These are phyloP conservation scores for Decorospora gaudefroyi DNA, from an alignment of 2,329 filamentous ascomycete species.

Conservation along the genomic window DNA sequence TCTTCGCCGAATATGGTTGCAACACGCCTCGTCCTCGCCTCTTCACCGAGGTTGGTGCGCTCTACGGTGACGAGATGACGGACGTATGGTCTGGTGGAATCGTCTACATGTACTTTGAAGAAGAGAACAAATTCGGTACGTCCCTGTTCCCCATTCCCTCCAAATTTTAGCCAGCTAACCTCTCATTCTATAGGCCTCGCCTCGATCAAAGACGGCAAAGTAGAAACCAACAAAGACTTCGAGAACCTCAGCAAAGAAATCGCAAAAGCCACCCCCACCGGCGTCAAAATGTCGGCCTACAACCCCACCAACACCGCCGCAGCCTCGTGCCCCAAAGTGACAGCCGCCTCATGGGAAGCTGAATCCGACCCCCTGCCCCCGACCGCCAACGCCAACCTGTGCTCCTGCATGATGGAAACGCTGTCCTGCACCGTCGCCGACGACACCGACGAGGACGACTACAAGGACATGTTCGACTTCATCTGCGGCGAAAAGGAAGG, in stretches of 20 bases:
- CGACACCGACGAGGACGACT: conserved; percentile 61
- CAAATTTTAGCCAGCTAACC: too few species aligned
- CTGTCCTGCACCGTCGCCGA: conserved; percentile 69
- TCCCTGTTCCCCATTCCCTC: conserved; percentile 19
- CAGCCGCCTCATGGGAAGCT: conserved; percentile 67
- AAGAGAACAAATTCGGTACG: conserved; percentile 83
- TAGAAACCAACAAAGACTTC: conserved; percentile 63
- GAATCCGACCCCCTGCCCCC: conserved; percentile 72
- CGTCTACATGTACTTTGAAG: conserved; percentile 98
- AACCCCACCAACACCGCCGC: conserved; percentile 71
- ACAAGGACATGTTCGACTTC: conserved; percentile 71
- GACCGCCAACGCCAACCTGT: conserved; percentile 75
- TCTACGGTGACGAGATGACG: conserved; percentile 83
- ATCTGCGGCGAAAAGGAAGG: conserved; percentile 65
- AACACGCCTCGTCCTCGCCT: conserved; percentile 72
- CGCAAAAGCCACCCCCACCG: conserved; percentile 66
- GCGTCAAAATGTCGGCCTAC: conserved; percentile 70
- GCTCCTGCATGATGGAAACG: conserved; percentile 80
- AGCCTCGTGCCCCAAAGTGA: conserved; percentile 70
- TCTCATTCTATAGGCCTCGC: too few species aligned
- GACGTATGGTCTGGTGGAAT: conserved; percentile 92
- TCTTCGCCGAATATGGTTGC: conserved; percentile 99
- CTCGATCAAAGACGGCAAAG: conserved; percentile 59
- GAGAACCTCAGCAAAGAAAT: conserved; percentile 71
- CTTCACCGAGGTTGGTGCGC: conserved; percentile 81